phyloP scores from a whole-genome alignment of 208 protist species.

The Trypanosoma platydactyli region DNA sequence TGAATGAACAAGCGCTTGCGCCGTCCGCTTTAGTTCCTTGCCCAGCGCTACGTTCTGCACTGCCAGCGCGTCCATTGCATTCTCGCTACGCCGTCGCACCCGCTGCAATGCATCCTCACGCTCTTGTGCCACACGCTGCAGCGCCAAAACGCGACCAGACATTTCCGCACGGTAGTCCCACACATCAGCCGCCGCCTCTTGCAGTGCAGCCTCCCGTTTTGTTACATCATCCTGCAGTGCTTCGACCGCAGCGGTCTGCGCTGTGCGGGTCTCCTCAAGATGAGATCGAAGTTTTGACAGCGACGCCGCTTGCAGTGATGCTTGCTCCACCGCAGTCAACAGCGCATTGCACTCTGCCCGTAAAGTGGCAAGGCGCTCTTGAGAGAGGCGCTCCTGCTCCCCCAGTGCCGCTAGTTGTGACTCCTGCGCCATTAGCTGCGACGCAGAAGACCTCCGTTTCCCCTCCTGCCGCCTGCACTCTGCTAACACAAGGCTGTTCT shows the following conservation, averaged over 20 bases:
- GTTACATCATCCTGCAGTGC: slow-evolving; percentile 19
- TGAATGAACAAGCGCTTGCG: slow-evolving; percentile 15
- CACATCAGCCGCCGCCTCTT: slow-evolving; percentile 3
- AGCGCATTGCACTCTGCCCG: slow-evolving; percentile 7
- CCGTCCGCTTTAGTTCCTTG: neutral
- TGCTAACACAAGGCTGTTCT: slow-evolving; percentile 4
- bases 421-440: slow-evolving; percentile 18
- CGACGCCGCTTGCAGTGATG: neutral
- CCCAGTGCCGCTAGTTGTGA: slow-evolving; percentile 19
- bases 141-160: slow-evolving; percentile 25
- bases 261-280: slow-evolving; percentile 19
- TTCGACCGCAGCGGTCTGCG: slow-evolving; percentile 17
- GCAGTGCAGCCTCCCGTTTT: slow-evolving; percentile 14
- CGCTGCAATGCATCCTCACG: slow-evolving; percentile 20
- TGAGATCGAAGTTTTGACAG: slow-evolving; percentile 25
- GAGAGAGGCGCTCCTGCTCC: slow-evolving; percentile 15
- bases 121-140: slow-evolving; percentile 27
- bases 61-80: slow-evolving; percentile 34
- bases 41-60: slow-evolving; percentile 25
- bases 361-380: slow-evolving; percentile 2
- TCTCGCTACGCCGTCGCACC: slow-evolving; percentile 19
- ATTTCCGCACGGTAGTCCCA: slow-evolving; percentile 36
- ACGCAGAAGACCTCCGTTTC: slow-evolving; percentile 3
- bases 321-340: neutral
- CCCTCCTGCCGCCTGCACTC: neutral